Evolutionary conservation across 2,329 filamentous ascomycete species (phyloP).

Genomic region (Dichotomopilus funicola): DNA sequence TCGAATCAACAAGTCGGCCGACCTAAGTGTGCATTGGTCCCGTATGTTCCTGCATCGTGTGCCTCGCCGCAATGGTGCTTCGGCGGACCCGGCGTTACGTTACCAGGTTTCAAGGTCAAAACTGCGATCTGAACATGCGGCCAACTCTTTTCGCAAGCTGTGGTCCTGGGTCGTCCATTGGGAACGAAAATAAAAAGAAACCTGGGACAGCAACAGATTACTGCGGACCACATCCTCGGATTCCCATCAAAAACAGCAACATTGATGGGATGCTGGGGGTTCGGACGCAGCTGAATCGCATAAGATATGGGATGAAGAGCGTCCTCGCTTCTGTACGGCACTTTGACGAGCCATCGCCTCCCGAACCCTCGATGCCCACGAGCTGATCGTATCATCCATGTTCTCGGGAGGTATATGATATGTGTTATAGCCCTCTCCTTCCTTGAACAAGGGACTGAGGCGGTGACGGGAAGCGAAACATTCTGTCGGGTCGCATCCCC

Average conservation of each 20-base stretch:
- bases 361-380: background rate
- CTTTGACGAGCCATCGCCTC: slow-evolving; percentile 1
- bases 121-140: too few species aligned
- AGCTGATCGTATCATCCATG: slow-evolving; percentile 11
- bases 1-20: too few species aligned
- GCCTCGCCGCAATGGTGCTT: too few species aligned
- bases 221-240: too few species aligned
- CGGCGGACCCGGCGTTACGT: too few species aligned
- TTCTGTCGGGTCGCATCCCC: slow-evolving; percentile 9
- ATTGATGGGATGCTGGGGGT: background rate
- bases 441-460: background rate
- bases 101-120: too few species aligned
- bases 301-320: slow-evolving; percentile 4
- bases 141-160: too few species aligned
- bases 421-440: background rate
- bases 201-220: too few species aligned
- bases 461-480: slow-evolving; percentile 11
- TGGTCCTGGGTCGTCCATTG: too few species aligned
- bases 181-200: too few species aligned
- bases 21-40: too few species aligned
- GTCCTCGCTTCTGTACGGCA: slow-evolving; percentile 12
- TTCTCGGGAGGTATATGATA: slow-evolving; percentile 1
- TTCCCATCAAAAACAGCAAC: slow-evolving; percentile 1
- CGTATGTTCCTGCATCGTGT: too few species aligned
- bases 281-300: background rate